Evolutionary conservation across 352 stramenopile species (phyloP), one percentile per base, ranked within the genome.

Genomic region (Phytopythium boreale): DNA sequence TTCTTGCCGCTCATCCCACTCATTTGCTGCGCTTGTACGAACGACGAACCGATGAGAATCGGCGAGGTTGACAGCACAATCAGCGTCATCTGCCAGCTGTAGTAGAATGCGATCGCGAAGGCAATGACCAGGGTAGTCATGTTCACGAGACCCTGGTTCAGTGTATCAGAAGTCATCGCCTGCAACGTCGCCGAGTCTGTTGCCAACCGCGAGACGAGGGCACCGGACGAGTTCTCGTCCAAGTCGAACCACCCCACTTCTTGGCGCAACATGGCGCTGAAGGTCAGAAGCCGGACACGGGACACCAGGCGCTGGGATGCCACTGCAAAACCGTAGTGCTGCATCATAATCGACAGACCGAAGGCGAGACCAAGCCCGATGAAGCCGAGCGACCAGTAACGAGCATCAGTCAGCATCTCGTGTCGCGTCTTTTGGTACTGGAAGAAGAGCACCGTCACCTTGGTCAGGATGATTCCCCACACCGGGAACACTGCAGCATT

Each of bases 171-270:
- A 1, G 71, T 80, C 61, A 83, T 73, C 15, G 71, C 66, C 59
- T 89, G 80, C 27, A 93, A 66, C 10, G 80, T 76, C 2, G 79
- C 74, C 14, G 82, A 67, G 61, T 93, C 85, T 0, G 71, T 88
- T 14, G 81, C 69, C 22, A 93, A 61, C 0, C 81, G 74, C n/a
- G 74, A 65, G 0, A 82, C 66, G 24, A 93, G 67, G 17, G 75
- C 78, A 17, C 85, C 85, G 1, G 81, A 79, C 14, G 79, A 66
- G 56, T 92, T 86, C 22, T 82, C 56, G 17, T 81, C 60, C 17
- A 67, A 24, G 61, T 94, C 82, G 70, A 92, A 92, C 75, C 80
- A 94, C 8, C 69, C 82, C 22, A 90, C 57, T 49, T 94, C 77
- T 66, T 91, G 82, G 22, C 61, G 62, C 4, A 93, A 62, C 64